Evolutionary conservation across 2,329 filamentous ascomycete species (phyloP).

Genomic region (Beauveria sp.): DNA sequence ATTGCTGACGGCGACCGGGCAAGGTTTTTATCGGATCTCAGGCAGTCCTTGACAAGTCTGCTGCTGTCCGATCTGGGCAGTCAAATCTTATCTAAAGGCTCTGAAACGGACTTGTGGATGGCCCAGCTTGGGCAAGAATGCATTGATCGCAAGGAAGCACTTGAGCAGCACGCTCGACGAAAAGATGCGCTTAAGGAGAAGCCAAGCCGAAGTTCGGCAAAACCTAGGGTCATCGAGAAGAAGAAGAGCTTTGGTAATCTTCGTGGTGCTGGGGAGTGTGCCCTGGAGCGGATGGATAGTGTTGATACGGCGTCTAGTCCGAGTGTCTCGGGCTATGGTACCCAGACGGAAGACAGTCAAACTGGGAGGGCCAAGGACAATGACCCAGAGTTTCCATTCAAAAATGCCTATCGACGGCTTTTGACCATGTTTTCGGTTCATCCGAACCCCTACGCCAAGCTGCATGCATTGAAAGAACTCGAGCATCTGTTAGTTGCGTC

Average conservation of each 20-base stretch:
- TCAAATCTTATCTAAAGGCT: conserved; percentile 77
- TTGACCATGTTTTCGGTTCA: conserved; percentile 83
- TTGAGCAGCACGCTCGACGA: conserved; percentile 40
- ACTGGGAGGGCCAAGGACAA: background rate
- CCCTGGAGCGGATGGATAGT: conserved; percentile 24
- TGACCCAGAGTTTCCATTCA: conserved; percentile 64
- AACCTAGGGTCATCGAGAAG: conserved; percentile 51
- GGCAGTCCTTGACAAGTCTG: conserved; percentile 73
- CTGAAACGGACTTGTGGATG: conserved; percentile 90
- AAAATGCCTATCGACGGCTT: conserved; percentile 69
- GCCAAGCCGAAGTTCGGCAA: conserved; percentile 33
- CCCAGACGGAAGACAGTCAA: conserved; percentile 5
- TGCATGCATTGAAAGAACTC: conserved; percentile 75
- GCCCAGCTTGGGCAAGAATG: conserved; percentile 58
- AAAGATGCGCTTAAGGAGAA: conserved; percentile 32
- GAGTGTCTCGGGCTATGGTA: background rate
- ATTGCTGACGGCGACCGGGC: conserved; percentile 61
- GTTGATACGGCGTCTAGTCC: conserved; percentile 19
- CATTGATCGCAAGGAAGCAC: conserved; percentile 52
- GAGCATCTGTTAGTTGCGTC: conserved; percentile 75
- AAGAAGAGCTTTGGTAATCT: conserved; percentile 63
- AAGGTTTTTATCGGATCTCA: conserved; percentile 69
- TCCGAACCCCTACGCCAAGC: conserved; percentile 78
- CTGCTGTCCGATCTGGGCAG: conserved; percentile 84
- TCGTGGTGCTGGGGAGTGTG: conserved; percentile 40